Evolutionary conservation across 352 stramenopile species (phyloP).

Genomic region (Pythium aquatile): DNA sequence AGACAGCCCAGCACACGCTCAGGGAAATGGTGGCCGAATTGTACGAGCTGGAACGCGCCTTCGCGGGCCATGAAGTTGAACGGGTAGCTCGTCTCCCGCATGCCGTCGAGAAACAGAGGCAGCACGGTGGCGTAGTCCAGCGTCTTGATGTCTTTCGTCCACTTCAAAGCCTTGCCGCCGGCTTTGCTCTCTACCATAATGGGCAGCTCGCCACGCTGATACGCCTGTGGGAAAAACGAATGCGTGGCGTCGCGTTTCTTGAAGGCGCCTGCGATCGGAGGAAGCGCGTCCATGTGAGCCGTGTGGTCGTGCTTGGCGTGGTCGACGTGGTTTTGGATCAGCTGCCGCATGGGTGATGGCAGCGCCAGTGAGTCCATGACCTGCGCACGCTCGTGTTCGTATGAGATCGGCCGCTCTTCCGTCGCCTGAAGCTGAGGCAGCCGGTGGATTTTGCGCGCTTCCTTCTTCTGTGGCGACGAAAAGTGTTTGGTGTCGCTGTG

Average conservation of each 20-base stretch:
- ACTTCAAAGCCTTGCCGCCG: slow-evolving; percentile 54
- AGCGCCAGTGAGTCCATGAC: slow-evolving; percentile 55
- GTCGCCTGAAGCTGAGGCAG: slow-evolving; percentile 36
- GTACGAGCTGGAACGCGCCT: slow-evolving; percentile 79
- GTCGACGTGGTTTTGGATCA: slow-evolving; percentile 56
- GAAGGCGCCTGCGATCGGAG: slow-evolving; percentile 53
- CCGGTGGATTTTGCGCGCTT: slow-evolving; percentile 35
- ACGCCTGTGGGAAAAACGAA: slow-evolving; percentile 58
- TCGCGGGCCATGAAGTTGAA: slow-evolving; percentile 83
- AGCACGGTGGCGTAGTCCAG: slow-evolving; percentile 88
- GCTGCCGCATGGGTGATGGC: slow-evolving; percentile 51
- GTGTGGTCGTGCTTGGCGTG: slow-evolving; percentile 42
- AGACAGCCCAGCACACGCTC: slow-evolving; percentile 68
- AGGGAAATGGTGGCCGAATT: slow-evolving; percentile 57
- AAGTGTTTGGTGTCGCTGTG: background rate
- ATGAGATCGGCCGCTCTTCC: slow-evolving; percentile 33
- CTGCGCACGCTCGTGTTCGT: slow-evolving; percentile 42
- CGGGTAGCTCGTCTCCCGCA: slow-evolving; percentile 71
- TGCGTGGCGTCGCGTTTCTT: slow-evolving; percentile 36
- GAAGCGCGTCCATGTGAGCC: slow-evolving; percentile 33
- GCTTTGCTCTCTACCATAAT: slow-evolving; percentile 62
- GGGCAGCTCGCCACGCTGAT: slow-evolving; percentile 60
- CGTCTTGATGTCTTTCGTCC: slow-evolving; percentile 51
- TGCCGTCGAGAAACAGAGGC: slow-evolving; percentile 90
- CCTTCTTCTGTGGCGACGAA: slow-evolving; percentile 30